These are phyloP conservation scores for Talaromyces sp. DNA, from an alignment of 2,329 filamentous ascomycete species.

Conservation along the genomic window DNA sequence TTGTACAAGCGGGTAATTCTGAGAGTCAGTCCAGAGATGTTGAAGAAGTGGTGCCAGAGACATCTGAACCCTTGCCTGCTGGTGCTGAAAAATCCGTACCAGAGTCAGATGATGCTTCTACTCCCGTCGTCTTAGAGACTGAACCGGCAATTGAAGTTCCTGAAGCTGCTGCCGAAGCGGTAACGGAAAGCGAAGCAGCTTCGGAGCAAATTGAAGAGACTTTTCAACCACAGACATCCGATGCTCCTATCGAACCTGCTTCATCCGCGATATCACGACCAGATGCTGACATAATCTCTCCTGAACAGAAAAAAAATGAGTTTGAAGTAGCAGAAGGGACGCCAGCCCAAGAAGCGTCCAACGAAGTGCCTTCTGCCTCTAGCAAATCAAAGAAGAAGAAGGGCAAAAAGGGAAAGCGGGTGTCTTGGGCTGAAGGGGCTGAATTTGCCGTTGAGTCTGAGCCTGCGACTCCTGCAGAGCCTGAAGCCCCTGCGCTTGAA, in stretches of 20 bases:
- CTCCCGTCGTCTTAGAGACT: neutral
- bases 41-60: neutral
- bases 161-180: neutral
- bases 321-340: neutral
- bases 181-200: neutral
- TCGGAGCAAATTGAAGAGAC: neutral
- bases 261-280: neutral
- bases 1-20: neutral
- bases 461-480: neutral
- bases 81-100: slow-evolving; percentile 1
- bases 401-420: slow-evolving; percentile 39
- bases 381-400: slow-evolving; percentile 41
- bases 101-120: slow-evolving; percentile 14
- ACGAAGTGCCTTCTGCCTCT: neutral
- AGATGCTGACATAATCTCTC: neutral
- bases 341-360: neutral
- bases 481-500: neutral
- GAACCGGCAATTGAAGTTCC: neutral
- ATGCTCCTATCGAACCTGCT: neutral
- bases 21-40: neutral
- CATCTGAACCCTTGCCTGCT: neutral
- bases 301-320: neutral
- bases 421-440: slow-evolving; percentile 24
- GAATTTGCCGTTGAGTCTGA: neutral
- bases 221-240: neutral